Evolutionary conservation across 306 rosid genomes (phyloP), one percentile per base, ranked within the genome.

Genomic region (Gleditsia sinensis): DNA sequence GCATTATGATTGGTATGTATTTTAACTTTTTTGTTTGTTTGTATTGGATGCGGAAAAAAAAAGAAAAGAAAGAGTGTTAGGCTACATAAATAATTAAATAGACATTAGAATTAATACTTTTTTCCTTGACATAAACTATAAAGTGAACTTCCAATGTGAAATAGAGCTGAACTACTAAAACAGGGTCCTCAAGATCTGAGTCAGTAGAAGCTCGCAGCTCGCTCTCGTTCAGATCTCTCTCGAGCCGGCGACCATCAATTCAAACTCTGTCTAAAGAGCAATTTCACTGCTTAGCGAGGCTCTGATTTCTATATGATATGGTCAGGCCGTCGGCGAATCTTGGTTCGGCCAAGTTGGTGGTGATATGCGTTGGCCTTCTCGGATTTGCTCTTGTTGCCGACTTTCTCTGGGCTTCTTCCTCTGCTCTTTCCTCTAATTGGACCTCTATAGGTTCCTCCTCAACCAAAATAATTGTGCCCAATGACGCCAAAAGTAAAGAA

Each of bases 341-440:
- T 32, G 69, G 88, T 42, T 86, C 90, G 1, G 80, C 91, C 16
- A 88, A 84, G 65, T 56, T 94, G 34, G 87, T 85, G 2, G 67
- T 89, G 24, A 80, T 85, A 9, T 94, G 89, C 77, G 75, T 85
- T 6, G 81, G 80, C 9, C 94, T 94, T 32, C 17, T 94, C 28
- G 97, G 91, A 1, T 73, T 94, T 27, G 96, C 88, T 71, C 89
- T 91, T 25, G 33, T 94, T 4, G 94, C 91, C 30, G 89, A 94
- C 36, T 83, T 91, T 48, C 85, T 94, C 32, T 91, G 94, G 94
- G 96, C 96, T 61, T 91, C 93, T 12, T 86, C 97, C 3, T 67
- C 87, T 0, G 75, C 75, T 54, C 62, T 72, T 43, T 59, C 83
- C 23, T 54, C 91, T 59, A 32, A 54, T 59, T 86, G 81, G 84